Percentiles rank a stretch among this genome's conserved stretches.
Conservation (phyloP, 108 stramenopile species). For the Skeletonema potamos region DNA sequence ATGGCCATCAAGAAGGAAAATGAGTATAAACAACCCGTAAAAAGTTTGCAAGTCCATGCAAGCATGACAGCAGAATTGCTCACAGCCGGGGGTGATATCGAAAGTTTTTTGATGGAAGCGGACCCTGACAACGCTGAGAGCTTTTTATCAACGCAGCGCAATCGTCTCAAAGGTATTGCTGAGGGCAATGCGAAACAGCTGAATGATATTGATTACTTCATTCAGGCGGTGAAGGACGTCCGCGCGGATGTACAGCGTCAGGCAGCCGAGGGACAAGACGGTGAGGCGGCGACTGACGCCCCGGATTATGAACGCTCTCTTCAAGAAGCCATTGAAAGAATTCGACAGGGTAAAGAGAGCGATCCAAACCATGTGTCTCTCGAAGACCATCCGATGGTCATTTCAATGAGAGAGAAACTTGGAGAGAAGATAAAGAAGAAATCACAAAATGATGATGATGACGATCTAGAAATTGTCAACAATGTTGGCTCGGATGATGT, state of each 20-base stretch:
- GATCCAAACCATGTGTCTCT: constrained; percentile 3
- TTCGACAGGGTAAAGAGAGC: constrained; percentile 17
- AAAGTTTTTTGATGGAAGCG: constrained; percentile 28
- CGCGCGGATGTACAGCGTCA: constrained; percentile 23
- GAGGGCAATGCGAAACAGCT: constrained; percentile 49
- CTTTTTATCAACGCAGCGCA: constrained; percentile 38
- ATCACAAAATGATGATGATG: constrained; percentile 41
- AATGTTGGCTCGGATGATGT: constrained; percentile 15
- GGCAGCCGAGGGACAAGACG: not conserved
- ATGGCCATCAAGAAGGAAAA: constrained; percentile 46
- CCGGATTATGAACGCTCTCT: constrained; percentile 43
- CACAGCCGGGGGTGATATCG: constrained; percentile 38
- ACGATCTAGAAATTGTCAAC: constrained; percentile 33
- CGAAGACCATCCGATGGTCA: constrained; percentile 22
- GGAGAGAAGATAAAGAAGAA: constrained; percentile 44
- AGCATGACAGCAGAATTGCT: constrained; percentile 41
- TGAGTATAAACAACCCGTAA: constrained; percentile 30
- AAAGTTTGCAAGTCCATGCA: constrained; percentile 37
- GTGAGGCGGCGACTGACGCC: constrained; percentile 9
- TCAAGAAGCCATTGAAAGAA: constrained; percentile 24
- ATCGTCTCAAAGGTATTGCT: constrained; percentile 49
- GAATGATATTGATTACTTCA: constrained; percentile 46
- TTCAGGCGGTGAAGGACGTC: constrained; percentile 41
- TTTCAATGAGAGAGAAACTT: constrained; percentile 17
- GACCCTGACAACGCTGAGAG: constrained; percentile 12